Conservation (phyloP, 139 green algal genomes). For the Micractinium conductrix region DNA sequence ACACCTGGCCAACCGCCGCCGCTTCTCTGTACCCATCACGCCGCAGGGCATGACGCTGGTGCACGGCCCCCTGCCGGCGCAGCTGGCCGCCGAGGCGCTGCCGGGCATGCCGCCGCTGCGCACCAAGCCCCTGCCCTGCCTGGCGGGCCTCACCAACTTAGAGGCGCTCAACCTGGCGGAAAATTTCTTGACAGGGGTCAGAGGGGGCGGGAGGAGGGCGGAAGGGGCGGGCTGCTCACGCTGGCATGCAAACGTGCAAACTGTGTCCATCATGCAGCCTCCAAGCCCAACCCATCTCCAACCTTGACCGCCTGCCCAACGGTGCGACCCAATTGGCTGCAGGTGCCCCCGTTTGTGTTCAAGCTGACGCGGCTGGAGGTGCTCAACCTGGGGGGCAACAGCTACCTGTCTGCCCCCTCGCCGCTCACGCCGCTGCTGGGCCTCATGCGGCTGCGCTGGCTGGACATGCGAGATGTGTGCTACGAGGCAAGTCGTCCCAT, state of each 20-base stretch:
- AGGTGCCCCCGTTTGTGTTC: conserved; percentile 42
- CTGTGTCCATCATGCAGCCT: not conserved
- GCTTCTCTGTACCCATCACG: too few species aligned
- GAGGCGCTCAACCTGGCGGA: conserved; percentile 55
- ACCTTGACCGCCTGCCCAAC: not conserved
- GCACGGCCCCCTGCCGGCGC: conserved; percentile 16
- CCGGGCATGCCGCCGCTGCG: not conserved
- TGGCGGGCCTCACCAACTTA: conserved; percentile 51
- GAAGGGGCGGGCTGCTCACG: not conserved
- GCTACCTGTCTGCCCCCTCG: not conserved
- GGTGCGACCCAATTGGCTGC: not conserved
- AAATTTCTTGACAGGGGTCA: conserved; percentile 52
- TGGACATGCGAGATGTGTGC: conserved; percentile 63
- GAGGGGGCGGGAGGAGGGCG: not conserved
- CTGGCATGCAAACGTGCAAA: not conserved
- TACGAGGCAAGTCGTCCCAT: too few species aligned
- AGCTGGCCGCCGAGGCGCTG: conserved; percentile 31
- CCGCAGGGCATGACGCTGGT: not conserved
- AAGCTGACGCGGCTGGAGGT: conserved; percentile 47
- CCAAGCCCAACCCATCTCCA: not conserved
- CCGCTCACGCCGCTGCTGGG: conserved; percentile 41
- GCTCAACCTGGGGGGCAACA: conserved; percentile 30
- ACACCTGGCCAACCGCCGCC: not conserved
- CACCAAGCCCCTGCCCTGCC: conserved; percentile 45
- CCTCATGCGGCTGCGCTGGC: conserved; percentile 39